Base-by-base conservation (phyloP, 345 rosid genomes). In the Camelina laxa region DNA sequence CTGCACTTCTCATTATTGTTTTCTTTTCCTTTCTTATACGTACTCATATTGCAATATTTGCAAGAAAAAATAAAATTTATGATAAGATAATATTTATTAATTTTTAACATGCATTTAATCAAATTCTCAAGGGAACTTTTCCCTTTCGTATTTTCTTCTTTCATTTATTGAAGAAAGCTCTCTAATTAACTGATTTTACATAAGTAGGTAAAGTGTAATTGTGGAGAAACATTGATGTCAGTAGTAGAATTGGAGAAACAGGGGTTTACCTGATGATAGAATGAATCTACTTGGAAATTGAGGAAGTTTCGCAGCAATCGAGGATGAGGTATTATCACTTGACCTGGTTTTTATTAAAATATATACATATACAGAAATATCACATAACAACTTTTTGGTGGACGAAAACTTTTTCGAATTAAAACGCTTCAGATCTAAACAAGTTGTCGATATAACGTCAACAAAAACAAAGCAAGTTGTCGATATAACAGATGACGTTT, bases 281-380 rank as follows among this genome's bases (percentile, higher is more conserved):
- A 64, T 20, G 75, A 77, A 77, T 70, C 80, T 77, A 77, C 80
- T 70, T 76, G 80, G 75, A 48, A 76, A 64, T 57, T 70, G 80
- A 64, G 70, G 67, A 70, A 70, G 67, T 70, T 70, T 77, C 61
- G 71, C 61, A 15, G 38, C 1, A 1, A 54, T 70, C 72, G 53
- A 76, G 75, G 61, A 65, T 63, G 51, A 62, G 38, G 17, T 69
- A 31, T 58, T 76, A 64, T 38, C 42, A 70, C 65, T 69, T 63
- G 51, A 64, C 79, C 38, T 22, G 9, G 36, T 15, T 60, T 70
- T 53, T 24, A 4, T 47, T 24, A 11, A 30, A 58, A 9, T 20
- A 54, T 2, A 27, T 33, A 33, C 9, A 33, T 19, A 60, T 33
- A n/a, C 30, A 21, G 15, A 53, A 65, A 56, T 44, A 56, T 56